These are phyloP conservation scores for Goffeauzyma gilvescens DNA, from an alignment of 768 basidiomycete species.

Conservation along the genomic window DNA sequence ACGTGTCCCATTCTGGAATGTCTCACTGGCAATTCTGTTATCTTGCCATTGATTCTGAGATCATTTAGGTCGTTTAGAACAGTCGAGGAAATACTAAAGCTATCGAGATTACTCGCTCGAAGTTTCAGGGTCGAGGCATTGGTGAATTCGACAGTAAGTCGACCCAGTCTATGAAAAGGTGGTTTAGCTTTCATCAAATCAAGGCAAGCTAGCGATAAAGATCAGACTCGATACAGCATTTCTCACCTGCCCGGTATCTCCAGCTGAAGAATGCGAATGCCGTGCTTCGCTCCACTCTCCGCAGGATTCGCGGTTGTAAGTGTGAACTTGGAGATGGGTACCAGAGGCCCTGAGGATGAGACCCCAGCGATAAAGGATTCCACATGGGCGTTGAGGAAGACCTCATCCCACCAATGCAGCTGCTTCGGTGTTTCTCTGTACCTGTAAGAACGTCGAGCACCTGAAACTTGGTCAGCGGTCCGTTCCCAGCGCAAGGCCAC, in stretches of 20 bases:
- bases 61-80: background rate
- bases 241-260: conserved; percentile 48
- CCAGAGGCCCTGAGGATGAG: background rate
- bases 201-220: too few relatives aligned
- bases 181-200: background rate
- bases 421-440: conserved; percentile 15
- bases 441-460: background rate
- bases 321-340: conserved; percentile 38
- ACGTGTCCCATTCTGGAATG: background rate
- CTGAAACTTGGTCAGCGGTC: background rate
- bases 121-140: background rate
- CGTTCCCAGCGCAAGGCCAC: too few relatives aligned
- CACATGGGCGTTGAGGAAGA: conserved; percentile 41
- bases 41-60: too few relatives aligned
- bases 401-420: conserved; percentile 21
- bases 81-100: too few relatives aligned
- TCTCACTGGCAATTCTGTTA: too few relatives aligned
- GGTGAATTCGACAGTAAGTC: background rate
- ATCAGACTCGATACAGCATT: too few relatives aligned
- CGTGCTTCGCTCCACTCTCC: conserved; percentile 52
- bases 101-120: background rate
- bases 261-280: conserved; percentile 47
- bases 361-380: conserved; percentile 40
- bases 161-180: background rate
- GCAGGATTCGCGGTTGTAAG: conserved; percentile 52